A percentile compares a stretch with the other conserved stretches of the same genome.
Conservation (phyloP, 768 basidiomycete species). For the Lyophyllum atratum region DNA sequence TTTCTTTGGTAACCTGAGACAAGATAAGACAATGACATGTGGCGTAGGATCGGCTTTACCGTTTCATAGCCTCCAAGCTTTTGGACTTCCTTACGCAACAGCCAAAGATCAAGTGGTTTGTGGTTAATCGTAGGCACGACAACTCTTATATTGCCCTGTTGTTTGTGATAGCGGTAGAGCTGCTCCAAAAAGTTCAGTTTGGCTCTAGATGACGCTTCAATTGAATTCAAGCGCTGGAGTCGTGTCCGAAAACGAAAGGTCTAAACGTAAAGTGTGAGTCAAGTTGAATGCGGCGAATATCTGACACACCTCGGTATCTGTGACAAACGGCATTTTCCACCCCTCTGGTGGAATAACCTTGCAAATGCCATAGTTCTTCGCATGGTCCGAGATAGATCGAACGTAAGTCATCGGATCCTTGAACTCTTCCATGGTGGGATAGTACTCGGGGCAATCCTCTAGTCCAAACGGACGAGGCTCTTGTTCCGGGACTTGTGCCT, state of each 20-base stretch:
- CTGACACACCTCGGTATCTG: constrained; percentile 83
- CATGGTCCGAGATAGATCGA: constrained; percentile 71
- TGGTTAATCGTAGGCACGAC: constrained; percentile 94
- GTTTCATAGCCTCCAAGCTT: constrained; percentile 85
- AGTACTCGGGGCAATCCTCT: constrained; percentile 86
- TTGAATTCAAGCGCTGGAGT: constrained; percentile 91
- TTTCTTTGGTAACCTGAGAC: constrained; percentile 73
- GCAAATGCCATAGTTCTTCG: constrained; percentile 84
- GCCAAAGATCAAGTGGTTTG: constrained; percentile 92
- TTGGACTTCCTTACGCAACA: constrained; percentile 88
- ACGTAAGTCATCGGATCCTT: constrained; percentile 94
- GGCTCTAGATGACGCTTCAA: constrained; percentile 95
- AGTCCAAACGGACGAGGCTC: constrained; percentile 81
- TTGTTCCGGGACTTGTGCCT: constrained; percentile 34
- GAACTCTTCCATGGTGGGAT: constrained; percentile 90
- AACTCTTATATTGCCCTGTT: constrained; percentile 89
- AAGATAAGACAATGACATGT: constrained; percentile 11
- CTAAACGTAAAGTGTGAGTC: constrained; percentile 48
- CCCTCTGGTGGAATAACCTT: constrained; percentile 92
- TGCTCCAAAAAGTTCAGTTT: constrained; percentile 98
- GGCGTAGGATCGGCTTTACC: constrained; percentile 46
- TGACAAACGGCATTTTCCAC: constrained; percentile 96
- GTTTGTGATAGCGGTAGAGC: constrained; percentile 94
- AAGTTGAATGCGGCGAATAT: constrained; percentile 27
- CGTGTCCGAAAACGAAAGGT: constrained; percentile 95